A percentile compares a stretch with the other conserved stretches of the same genome.
Evolutionary conservation across 2,329 filamentous ascomycete genomes (phyloP).

Genomic region (Nothomitra cinnamomea): DNA sequence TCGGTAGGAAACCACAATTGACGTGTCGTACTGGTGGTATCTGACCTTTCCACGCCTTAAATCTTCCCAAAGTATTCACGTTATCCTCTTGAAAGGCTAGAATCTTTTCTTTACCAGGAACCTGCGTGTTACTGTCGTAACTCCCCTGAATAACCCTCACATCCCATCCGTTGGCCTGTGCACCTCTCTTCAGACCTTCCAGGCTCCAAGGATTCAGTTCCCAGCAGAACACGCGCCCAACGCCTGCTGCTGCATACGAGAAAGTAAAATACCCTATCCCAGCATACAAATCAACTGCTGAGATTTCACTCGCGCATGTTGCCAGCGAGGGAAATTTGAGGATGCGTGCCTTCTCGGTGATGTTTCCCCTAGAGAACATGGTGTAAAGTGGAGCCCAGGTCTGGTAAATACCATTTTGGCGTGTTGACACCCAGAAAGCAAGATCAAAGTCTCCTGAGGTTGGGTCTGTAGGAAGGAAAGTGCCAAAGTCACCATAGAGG

Average conservation of each 20-base stretch:
- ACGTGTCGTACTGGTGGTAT: slow-evolving; percentile 34
- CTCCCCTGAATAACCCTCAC: slow-evolving; percentile 34
- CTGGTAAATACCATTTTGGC: slow-evolving; percentile 61
- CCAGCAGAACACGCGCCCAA: slow-evolving; percentile 61
- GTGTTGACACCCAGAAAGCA: slow-evolving; percentile 64
- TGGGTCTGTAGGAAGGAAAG: slow-evolving; percentile 16
- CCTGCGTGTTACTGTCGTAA: slow-evolving; percentile 19
- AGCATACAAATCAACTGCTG: slow-evolving; percentile 64
- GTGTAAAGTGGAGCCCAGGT: slow-evolving; percentile 79
- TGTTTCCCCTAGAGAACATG: slow-evolving; percentile 87
- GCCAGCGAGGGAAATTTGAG: slow-evolving; percentile 27
- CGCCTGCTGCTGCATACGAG: slow-evolving; percentile 55
- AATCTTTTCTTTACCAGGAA: slow-evolving; percentile 32
- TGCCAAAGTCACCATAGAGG: slow-evolving; percentile 60
- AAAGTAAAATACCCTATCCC: slow-evolving; percentile 93
- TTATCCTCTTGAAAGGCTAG: slow-evolving; percentile 58
- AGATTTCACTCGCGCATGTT: slow-evolving; percentile 9
- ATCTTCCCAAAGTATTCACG: slow-evolving; percentile 3
- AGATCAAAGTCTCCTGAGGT: slow-evolving; percentile 37
- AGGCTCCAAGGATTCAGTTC: slow-evolving; percentile 82
- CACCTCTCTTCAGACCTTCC: slow-evolving; percentile 64
- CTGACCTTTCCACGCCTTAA: background rate
- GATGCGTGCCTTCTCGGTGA: slow-evolving; percentile 72
- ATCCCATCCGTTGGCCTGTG: slow-evolving; percentile 48
- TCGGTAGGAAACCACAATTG: slow-evolving; percentile 40